Evolutionary conservation across 768 basidiomycete species (phyloP), one percentile per base, ranked within the genome.

Genomic region (Termitomyces sp.): DNA sequence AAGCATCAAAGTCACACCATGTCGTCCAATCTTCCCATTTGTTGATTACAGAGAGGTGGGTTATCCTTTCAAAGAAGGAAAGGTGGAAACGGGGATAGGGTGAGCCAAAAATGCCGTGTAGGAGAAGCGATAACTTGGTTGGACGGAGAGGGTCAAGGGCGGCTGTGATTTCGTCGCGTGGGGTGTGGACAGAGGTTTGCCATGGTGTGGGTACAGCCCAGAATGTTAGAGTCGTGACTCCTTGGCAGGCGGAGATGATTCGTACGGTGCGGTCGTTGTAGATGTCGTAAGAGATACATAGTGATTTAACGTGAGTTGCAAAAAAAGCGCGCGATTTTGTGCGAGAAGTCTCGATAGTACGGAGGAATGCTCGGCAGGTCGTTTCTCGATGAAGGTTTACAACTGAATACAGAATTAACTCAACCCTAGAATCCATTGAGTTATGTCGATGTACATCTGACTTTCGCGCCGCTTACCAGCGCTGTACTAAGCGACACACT

Each of bases 11-110:
- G n/a, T 63, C 68, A 3, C 63, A 56, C 73, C 74, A 77, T 1
- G 66, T 58, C 5, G 67, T 68, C 75, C 76, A 77, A 9, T 76
- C 73, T 36, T 76, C 71, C 75, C 75, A 77, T 56, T 63, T 66
- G 55, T 76, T 74, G 16, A 70, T 62, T 27, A 77, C 65, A 1
- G 71, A 69, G 12, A 77, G 66, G 54, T 76, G 74, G 0, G 74
- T 76, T 13, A 75, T 63, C 13, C 54, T 51, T 51, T 65, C 60
- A 60, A 75, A 75, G 57, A 75, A 69, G 3, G 69, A 63, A 4
- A 64, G 56, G 18, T 61, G 59, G 40, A 74, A 64, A 40, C 56
- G 54, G 5, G 65, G 63, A 54, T 60, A 53, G 11, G 60, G 61
- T 10, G 64, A 60, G 11, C 59, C 54, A 7, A 66, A 43, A 27